Percentiles rank a stretch among this genome's conserved stretches.
Evolutionary conservation across 2,329 filamentous ascomycete species (phyloP).

Genomic region (Davidsoniella virescens): DNA sequence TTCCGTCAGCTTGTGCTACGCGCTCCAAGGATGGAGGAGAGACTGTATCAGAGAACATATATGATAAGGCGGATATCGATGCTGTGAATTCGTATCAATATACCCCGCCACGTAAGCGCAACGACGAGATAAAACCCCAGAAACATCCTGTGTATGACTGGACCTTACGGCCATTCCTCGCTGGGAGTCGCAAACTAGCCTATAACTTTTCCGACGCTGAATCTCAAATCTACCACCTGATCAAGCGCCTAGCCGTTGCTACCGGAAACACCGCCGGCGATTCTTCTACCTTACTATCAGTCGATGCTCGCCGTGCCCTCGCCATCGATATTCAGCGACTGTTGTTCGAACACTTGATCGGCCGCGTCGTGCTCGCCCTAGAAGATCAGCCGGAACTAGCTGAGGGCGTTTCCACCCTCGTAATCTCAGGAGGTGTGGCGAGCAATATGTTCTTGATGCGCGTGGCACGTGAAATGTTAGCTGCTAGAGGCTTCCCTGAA

Average conservation of each 20-base stretch:
- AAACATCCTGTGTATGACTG: constrained; percentile 32
- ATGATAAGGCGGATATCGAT: constrained; percentile 3
- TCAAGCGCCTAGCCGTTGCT: constrained; percentile 25
- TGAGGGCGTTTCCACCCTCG: constrained; percentile 41
- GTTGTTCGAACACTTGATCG: constrained; percentile 74
- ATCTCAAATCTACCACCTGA: constrained; percentile 44
- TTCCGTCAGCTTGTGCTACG: constrained; percentile 28
- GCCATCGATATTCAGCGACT: constrained; percentile 62
- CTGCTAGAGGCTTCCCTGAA: constrained; percentile 46
- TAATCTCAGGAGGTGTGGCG: constrained; percentile 82
- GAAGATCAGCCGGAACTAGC: constrained; percentile 15
- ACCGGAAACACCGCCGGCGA: constrained; percentile 27
- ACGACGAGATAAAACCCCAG: constrained; percentile 36
- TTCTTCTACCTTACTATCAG: constrained; percentile 15
- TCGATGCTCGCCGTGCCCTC: constrained; percentile 45
- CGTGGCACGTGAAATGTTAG: constrained; percentile 41
- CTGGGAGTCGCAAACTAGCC: constrained; percentile 36
- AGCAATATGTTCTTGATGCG: constrained; percentile 64
- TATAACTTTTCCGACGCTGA: constrained; percentile 65
- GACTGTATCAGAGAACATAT: too few relatives aligned
- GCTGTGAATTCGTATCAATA: constrained; percentile 30
- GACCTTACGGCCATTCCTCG: constrained; percentile 52
- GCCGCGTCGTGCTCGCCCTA: constrained; percentile 44
- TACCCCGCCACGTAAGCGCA: constrained; percentile 37
- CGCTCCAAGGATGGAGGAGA: too few relatives aligned